Conservation (phyloP, 2,329 filamentous ascomycete species). For the Botrytis deweyae region DNA sequence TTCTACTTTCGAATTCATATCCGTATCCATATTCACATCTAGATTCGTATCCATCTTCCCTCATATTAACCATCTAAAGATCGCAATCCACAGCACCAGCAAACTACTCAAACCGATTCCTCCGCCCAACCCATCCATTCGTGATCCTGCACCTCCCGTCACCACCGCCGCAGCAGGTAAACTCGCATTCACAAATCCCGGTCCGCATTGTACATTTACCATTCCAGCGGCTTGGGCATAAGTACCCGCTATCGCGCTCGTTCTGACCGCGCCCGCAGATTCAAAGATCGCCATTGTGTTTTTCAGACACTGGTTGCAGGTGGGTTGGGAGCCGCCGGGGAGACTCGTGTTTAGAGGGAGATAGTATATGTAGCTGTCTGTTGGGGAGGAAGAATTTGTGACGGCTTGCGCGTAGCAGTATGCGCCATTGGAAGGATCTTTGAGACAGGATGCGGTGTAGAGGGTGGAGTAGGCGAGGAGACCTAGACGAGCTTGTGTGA, state of each 20-base stretch:
- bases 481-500: slow-evolving; percentile 72
- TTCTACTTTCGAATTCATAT: background rate
- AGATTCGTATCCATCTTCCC: background rate
- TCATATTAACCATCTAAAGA: background rate
- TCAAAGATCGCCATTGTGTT: slow-evolving; percentile 82
- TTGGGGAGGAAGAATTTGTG: slow-evolving; percentile 68
- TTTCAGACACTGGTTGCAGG: slow-evolving; percentile 73
- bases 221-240: slow-evolving; percentile 71
- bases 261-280: slow-evolving; percentile 62
- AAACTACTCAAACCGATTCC: background rate
- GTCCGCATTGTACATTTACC: slow-evolving; percentile 66
- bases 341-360: slow-evolving; percentile 68
- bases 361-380: slow-evolving; percentile 80
- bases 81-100: background rate
- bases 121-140: background rate
- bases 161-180: slow-evolving; percentile 39
- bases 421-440: slow-evolving; percentile 59
- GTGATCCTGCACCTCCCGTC: background rate
- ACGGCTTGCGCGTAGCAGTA: slow-evolving; percentile 86
- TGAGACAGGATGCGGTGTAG: slow-evolving; percentile 78
- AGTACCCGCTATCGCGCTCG: slow-evolving; percentile 63
- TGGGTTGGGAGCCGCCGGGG: slow-evolving; percentile 51
- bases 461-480: slow-evolving; percentile 75
- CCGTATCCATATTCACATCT: background rate
- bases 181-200: slow-evolving; percentile 57